Base-by-base conservation (phyloP, 116 monocot genomes). In the Trichopus zeylanicus region DNA sequence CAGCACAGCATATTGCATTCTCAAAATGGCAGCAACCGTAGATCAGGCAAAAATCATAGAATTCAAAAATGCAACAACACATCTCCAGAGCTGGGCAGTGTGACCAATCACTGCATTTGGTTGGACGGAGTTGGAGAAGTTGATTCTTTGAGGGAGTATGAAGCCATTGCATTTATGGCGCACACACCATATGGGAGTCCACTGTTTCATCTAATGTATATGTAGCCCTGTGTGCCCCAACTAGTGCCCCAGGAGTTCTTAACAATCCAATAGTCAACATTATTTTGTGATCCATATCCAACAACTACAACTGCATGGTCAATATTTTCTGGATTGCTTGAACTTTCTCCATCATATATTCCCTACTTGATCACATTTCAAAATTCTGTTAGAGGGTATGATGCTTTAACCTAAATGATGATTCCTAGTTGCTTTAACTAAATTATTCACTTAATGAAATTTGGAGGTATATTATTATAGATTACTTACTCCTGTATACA, bases 161-260 rank as follows among this genome's bases (percentile, higher is more conserved):
- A 78, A 23, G 74, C 78, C 78, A 82, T 82, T n/a, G 70, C 69
- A 51, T 78, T 52, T 48, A 82, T 82, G 7, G 59, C 74, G 29
- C 82, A 82, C 0, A 71, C 67, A 19, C 78, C 73, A 61, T 70
- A 67, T 26, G 69, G 59, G 35, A 77, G 48, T 23, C 22, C 64
- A 1, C 66, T 69, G 26, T 73, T 70, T 55, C 67, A 59, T 55
- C 56, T 78, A 0, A 82, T 82, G 67, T 74, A 78, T 29, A 70
- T 67, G 48, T 82, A 81, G 26, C 76, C 76, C 58, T 72, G 30
- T 42, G 74, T 61, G 13, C 82, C 82, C 82, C 78, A 82, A 55
- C 59, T 67, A 26, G 69, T 71, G 29, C 78, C 78, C 82, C 81
- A 82, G 2, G 82, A 82, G 26, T 82, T 78, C 63, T 82, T 82